Base-by-base conservation (phyloP, 306 rosid species). In the Glycine latifolia region DNA sequence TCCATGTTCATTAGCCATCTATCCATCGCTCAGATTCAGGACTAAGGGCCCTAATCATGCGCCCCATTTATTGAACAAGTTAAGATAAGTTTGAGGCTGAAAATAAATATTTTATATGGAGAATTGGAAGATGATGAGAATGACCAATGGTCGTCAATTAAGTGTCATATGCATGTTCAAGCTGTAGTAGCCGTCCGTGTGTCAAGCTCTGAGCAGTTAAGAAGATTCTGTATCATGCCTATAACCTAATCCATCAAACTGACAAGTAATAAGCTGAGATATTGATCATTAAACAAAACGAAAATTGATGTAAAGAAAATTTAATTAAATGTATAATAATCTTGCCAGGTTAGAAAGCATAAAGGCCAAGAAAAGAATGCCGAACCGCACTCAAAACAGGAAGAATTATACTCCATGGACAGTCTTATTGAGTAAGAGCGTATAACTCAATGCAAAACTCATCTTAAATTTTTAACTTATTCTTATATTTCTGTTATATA, bases 231-330 rank as follows among this genome's bases (percentile, higher is more conserved):
- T 58, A 88, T 90, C 92, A 49, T 65, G 76, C 90, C 85, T 61
- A 48, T 26, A 83, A 92, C 94, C 93, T 88, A 89, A 87, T 83
- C 90, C 86, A 78, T 81, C 66, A 75, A 62, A 58, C 31, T 44
- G 60, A 59, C 82, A 55, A 15, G 55, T 55, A 71, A 76, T 43
- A 39, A 4, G 56, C 48, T 74, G 66, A 10, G 3, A 52, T 73
- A 81, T 73, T 62, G 7, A 39, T 5, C 79, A 80, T 81, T 84
- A 81, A 72, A 78, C 49, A 13, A 44, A 54, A 6, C 84, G 59
- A 76, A 14, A 89, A 66, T n/a, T 66, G 7, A 6, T 35, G 31
- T 15, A 37, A 55, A 54, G 65, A 5, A 59, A 61, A 37, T n/a
- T 66, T 73, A 7, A 53, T 66, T 73, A 58, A 12, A 17, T 67